A percentile compares a stretch with the other conserved stretches of the same genome.
These are phyloP conservation scores for Gentiana dahurica DNA, from an alignment of 257 asterid genomes.

Conservation along the genomic window DNA sequence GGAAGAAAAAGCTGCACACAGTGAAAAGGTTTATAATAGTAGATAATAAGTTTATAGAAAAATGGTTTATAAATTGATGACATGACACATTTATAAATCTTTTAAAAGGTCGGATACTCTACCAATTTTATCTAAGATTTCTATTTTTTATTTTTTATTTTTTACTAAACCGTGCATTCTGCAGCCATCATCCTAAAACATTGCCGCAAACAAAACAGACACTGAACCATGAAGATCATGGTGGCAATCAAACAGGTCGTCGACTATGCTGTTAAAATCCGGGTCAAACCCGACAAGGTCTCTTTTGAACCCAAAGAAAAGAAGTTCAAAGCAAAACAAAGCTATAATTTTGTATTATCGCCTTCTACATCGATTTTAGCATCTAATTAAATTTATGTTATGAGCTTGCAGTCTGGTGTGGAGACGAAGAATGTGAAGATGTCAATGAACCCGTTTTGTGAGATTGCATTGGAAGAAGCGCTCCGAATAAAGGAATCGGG, in stretches of 20 bases:
- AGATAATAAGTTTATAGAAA: too few relatives aligned
- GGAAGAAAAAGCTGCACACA: too few relatives aligned
- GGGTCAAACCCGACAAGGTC: constrained; percentile 90
- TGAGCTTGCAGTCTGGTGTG: constrained; percentile 57
- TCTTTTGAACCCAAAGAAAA: background rate
- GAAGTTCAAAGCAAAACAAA: background rate
- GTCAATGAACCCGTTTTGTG: constrained; percentile 99
- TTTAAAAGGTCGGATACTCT: too few relatives aligned
- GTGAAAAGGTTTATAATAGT: too few relatives aligned
- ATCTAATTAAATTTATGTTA: background rate
- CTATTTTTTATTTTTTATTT: too few relatives aligned
- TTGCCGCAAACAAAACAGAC: too few relatives aligned
- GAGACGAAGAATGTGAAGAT: constrained; percentile 88
- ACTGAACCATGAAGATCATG: constrained; percentile 57
- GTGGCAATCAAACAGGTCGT: constrained; percentile 85
- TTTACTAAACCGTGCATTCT: too few relatives aligned
- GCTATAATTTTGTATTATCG: background rate
- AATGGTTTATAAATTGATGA: too few relatives aligned
- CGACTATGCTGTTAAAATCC: constrained; percentile 93
- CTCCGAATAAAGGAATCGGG: constrained; percentile 76
- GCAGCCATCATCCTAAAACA: too few relatives aligned
- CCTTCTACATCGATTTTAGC: background rate
- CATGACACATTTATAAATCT: too few relatives aligned
- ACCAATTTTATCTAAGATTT: too few relatives aligned
- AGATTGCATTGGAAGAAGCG: constrained; percentile 92